Evolutionary conservation across 495 filamentous ascomycete genomes (phyloP).

Genomic region (Daldinia loculata): DNA sequence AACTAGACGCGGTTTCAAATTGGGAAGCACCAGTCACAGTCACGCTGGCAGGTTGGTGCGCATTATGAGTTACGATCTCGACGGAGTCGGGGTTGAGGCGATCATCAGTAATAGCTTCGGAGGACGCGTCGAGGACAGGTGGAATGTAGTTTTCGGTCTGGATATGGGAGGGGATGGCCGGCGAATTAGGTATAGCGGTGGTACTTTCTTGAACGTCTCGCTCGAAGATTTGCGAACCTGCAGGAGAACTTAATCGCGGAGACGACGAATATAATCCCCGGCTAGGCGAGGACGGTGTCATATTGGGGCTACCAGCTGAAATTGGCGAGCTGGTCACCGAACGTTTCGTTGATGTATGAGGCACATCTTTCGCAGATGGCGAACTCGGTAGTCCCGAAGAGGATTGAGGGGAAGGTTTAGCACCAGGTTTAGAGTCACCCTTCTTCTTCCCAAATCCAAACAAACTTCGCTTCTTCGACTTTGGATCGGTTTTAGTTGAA

Average conservation of each 20-base stretch:
- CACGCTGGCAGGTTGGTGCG: conserved; percentile 78
- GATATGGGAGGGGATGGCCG: conserved; percentile 87
- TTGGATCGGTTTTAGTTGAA: conserved; percentile 44
- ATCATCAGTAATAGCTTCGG: conserved; percentile 85
- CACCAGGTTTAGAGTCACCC: conserved; percentile 57
- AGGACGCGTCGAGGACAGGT: conserved; percentile 86
- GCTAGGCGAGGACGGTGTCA: conserved; percentile 60
- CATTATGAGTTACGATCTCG: conserved; percentile 84
- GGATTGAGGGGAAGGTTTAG: conserved; percentile 45
- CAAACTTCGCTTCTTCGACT: conserved; percentile 61
- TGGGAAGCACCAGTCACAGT: conserved; percentile 63
- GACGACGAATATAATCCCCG: conserved; percentile 63
- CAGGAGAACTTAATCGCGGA: conserved; percentile 69
- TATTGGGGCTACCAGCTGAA: conserved; percentile 54
- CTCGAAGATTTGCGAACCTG: conserved; percentile 89
- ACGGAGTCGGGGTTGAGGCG: conserved; percentile 80
- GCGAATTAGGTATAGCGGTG: conserved; percentile 67
- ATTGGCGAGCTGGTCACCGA: conserved; percentile 56
- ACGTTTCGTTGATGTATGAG: conserved; percentile 40
- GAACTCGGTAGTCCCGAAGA: conserved; percentile 41
- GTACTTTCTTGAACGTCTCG: conserved; percentile 86
- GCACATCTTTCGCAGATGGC: conserved; percentile 37
- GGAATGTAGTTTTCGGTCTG: conserved; percentile 92
- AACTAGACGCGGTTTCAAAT: conserved; percentile 43
- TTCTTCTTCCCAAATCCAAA: conserved; percentile 76